Evolutionary conservation across 345 rosid species (phyloP).

Genomic region (Hypericum androsaemum): DNA sequence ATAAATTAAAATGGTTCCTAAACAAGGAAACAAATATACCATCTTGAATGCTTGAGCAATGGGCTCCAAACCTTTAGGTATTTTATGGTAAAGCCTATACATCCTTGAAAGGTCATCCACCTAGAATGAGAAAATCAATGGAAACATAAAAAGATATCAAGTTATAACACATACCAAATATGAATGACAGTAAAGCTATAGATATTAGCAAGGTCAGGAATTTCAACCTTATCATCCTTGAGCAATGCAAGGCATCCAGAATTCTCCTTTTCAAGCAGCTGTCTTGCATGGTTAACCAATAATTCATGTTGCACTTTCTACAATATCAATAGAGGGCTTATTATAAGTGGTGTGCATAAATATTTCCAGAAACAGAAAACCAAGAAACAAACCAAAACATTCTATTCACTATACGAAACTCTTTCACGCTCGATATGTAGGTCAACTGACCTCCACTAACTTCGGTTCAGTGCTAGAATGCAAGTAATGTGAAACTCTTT

Average conservation of each 20-base stretch:
- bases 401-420: too few species aligned
- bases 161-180: background rate
- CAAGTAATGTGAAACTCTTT: conserved; percentile 79
- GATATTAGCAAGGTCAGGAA: background rate
- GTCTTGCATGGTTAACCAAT: conserved; percentile 50
- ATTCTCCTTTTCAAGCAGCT: conserved; percentile 76
- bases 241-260: conserved; percentile 89
- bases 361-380: too few species aligned
- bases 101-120: conserved; percentile 93
- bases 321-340: conserved; percentile 11
- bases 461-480: conserved; percentile 82
- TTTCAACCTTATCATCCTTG: conserved; percentile 69
- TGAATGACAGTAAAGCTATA: background rate
- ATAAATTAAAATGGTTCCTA: conserved; percentile 4
- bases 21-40: conserved; percentile 32
- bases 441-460: conserved; percentile 70
- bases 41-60: conserved; percentile 76
- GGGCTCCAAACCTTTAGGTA: conserved; percentile 68
- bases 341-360: too few species aligned
- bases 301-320: conserved; percentile 92
- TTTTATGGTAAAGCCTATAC: conserved; percentile 78
- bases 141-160: conserved; percentile 4
- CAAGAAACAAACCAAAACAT: too few species aligned
- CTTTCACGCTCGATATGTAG: too few species aligned
- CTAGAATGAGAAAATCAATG: conserved; percentile 21